Percentiles rank a stretch among this genome's conserved stretches.
These are phyloP conservation scores for Mortierella sp. DNA, from an alignment of 371 early-diverging fungal genomes.

Conservation along the genomic window DNA sequence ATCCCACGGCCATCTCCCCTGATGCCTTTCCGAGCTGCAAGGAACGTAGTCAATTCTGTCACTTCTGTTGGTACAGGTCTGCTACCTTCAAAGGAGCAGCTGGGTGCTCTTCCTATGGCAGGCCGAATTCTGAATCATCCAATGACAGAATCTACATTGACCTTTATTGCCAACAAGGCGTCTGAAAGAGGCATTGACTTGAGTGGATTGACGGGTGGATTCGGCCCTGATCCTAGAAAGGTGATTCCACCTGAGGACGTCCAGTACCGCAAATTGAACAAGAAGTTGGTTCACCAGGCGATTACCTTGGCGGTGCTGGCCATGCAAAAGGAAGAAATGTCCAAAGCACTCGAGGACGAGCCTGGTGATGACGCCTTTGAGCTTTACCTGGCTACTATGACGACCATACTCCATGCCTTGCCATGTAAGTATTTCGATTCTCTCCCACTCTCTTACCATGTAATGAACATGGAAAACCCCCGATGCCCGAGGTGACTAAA, in stretches of 20 bases:
- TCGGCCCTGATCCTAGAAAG: conserved; percentile 18
- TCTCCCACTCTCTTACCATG: background rate
- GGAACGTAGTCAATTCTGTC: conserved; percentile 30
- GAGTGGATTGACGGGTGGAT: conserved; percentile 17
- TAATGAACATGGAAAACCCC: no score
- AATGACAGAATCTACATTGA: conserved; percentile 47
- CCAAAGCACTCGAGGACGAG: conserved; percentile 51
- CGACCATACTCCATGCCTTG: conserved; percentile 59
- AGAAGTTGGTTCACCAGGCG: conserved; percentile 58
- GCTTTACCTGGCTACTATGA: conserved; percentile 62
- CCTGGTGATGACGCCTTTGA: conserved; percentile 61
- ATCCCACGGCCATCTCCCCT: conserved; percentile 45
- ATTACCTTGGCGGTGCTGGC: conserved; percentile 59
- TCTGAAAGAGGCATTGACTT: conserved; percentile 36
- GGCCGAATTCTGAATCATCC: conserved; percentile 46
- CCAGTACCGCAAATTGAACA: conserved; percentile 54
- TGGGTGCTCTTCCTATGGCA: conserved; percentile 41
- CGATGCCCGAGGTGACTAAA: no score
- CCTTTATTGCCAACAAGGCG: conserved; percentile 44
- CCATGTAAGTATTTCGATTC: conserved; percentile 59
- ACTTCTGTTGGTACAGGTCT: conserved; percentile 32
- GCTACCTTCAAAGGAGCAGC: conserved; percentile 42
- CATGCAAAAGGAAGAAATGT: conserved; percentile 54
- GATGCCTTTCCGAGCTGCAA: conserved; percentile 44
- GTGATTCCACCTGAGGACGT: conserved; percentile 34